Conservation (phyloP, 2,329 filamentous ascomycete genomes). For the Aaosphaeria pasadenensis region DNA sequence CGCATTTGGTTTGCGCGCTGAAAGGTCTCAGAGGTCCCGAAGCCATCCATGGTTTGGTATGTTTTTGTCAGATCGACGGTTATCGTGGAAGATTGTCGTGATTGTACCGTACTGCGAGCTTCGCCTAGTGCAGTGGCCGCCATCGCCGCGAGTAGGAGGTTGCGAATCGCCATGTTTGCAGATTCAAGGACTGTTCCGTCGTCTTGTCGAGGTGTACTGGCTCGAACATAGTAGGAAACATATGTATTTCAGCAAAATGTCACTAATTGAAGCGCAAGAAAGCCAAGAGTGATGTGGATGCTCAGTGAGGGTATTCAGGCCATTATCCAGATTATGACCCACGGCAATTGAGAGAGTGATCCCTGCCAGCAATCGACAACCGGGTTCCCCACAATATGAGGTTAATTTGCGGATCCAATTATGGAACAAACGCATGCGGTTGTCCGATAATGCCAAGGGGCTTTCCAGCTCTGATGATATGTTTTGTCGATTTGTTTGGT, state of each 20-base stretch:
- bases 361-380: slow-evolving; percentile 1
- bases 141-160: background rate
- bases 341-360: background rate
- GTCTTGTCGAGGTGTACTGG: background rate
- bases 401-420: background rate
- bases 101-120: no score
- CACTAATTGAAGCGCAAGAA: background rate
- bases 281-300: slow-evolving; percentile 1
- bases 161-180: background rate
- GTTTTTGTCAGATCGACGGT: slow-evolving; percentile 44
- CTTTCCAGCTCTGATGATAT: no score
- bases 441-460: no score
- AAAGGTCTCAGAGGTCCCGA: slow-evolving; percentile 47
- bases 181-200: background rate
- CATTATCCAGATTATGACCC: slow-evolving; percentile 7
- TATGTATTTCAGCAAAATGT: background rate
- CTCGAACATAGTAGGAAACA: background rate
- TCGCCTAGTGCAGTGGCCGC: background rate
- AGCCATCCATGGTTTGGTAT: slow-evolving; percentile 48
- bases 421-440: no score
- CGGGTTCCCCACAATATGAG: slow-evolving; percentile 6
- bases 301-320: background rate
- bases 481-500: no score
- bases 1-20: slow-evolving; percentile 46
- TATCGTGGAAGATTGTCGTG: slow-evolving; percentile 18